These are phyloP conservation scores for Emergomyces orientalis DNA, from an alignment of 2,329 filamentous ascomycete species.

Conservation along the genomic window DNA sequence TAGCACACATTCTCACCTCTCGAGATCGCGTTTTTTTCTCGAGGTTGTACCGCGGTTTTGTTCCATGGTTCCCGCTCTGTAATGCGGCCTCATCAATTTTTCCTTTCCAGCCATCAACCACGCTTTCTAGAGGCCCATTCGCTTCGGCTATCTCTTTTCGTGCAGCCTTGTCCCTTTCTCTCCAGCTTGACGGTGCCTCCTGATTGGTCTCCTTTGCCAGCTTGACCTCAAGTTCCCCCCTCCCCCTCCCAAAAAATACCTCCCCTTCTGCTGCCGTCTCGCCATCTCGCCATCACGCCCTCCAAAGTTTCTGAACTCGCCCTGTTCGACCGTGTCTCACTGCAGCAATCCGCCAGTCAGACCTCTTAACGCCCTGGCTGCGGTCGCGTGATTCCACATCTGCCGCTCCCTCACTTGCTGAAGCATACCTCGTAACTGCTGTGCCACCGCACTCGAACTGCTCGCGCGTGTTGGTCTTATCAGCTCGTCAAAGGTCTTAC, in stretches of 20 bases:
- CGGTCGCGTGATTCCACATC: slow-evolving; percentile 7
- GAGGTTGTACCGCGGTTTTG: neutral
- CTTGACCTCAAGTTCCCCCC: neutral
- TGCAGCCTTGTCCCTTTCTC: neutral
- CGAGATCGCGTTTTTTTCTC: slow-evolving; percentile 5
- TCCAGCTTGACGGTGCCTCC: neutral
- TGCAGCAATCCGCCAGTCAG: neutral
- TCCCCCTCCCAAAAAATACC: neutral
- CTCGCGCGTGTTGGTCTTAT: slow-evolving; percentile 5
- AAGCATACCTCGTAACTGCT: slow-evolving; percentile 4
- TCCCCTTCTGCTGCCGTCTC: neutral
- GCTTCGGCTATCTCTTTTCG: neutral
- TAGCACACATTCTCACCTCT: neutral
- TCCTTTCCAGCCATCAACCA: slow-evolving; percentile 5
- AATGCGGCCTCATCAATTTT: neutral
- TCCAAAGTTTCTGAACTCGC: neutral
- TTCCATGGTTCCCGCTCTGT: slow-evolving; percentile 1
- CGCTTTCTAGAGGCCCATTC: slow-evolving; percentile 1
- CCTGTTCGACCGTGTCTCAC: slow-evolving; percentile 6
- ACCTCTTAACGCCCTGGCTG: slow-evolving; percentile 7
- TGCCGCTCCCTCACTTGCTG: neutral
- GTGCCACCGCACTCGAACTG: slow-evolving; percentile 6
- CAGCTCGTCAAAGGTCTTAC: neutral
- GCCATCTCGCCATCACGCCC: neutral
- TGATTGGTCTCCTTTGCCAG: neutral